Base-by-base conservation (phyloP, 352 stramenopile species). In the Lagenidium giganteum region DNA sequence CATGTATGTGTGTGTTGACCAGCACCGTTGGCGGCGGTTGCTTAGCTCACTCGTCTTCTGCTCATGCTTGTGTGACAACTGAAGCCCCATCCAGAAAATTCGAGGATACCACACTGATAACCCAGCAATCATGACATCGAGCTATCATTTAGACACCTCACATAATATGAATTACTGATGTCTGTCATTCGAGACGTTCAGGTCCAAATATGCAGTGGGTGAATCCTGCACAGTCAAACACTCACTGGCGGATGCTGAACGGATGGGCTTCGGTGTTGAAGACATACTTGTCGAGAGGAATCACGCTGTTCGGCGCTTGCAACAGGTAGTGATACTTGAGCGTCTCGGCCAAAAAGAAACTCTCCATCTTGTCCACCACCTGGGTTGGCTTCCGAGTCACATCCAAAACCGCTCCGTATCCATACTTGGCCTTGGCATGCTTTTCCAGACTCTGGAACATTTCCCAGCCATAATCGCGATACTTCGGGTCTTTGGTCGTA, bases 291-390 rank as follows among this genome's bases (percentile, higher is more conserved):
- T 97, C 83, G n/a, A 98, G 61, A 4, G 96, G 67, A 45, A 96
- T 65, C 16, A 88, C 38, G 31, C 76, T 56, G 22, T 87, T 71
- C 7, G 83, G 70, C 5, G 63, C 68, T 59, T 97, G 87, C 8
- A 98, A 70, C 37, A 99, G 67, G 63, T 98, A 99, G 24, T 98
- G 67, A 57, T 99, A 99, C 77, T 99, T 99, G 33, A 99, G 68
- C 17, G 96, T 99, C 70, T 99, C 96, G 5, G 96, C 95, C 21
- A 98, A 55, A 60, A 98, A 99, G 70, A 99, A 99, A 38, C 85
- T 98, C 66, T 99, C 95, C 96, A 98, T 98, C 45, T 93, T 85
- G 80, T 99, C 84, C 16, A 98, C 78, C 17, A 87, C 75, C 24
- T 50, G 40, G 17, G 65, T 38, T 5, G 61, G 60, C 24, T 83